Base-by-base conservation (phyloP, 352 stramenopile species). In the Albugo candida region DNA sequence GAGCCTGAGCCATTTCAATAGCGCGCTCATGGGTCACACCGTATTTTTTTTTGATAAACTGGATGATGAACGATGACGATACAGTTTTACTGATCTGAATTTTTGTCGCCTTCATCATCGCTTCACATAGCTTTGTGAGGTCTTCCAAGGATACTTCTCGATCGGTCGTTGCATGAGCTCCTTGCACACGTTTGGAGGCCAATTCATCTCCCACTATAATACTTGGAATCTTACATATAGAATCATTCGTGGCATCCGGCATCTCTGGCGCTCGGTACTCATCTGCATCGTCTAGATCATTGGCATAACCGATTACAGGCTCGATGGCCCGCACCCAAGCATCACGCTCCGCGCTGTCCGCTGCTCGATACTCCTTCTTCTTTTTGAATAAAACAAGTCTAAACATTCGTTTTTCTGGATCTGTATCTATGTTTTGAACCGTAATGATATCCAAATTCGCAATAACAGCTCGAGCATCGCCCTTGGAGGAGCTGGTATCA, bases 51-150 rank as follows among this genome's bases (percentile, higher is more conserved):
- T 54, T 54, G 31, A 85, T 53, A 56, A 81, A 83, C n/a, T 78
- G 63, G 11, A 69, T 45, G 8, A 85, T 64, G 48, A 85, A 73
- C 36, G 66, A 66, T 6, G 73, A 52, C n/a, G 70, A 65, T 46
- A 86, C 83, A 37, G 69, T 74, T 47, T 84, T 86, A 52, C 68
- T 86, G 49, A 76, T 79, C 48, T 84, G 70, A 31, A 76, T 53
- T 39, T 86, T 70, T 57, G 67, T 70, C 37, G 58, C 60, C n/a
- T 71, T 81, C 43, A 81, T 83, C 64, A 86, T 81, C 45, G 71
- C 60, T 21, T 86, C 76, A 51, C 69, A 76, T 3, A 89, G 53
- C 8, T 59, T 58, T 13, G 56, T 47, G 13, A 89, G 49, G 45
- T 89, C 70, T 38, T 81, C 24, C 19, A 18, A 14, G 5, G n/a